A percentile compares a stretch with the other conserved stretches of the same genome.
Evolutionary conservation across 2,329 filamentous ascomycete genomes (phyloP).

Genomic region (Penicillium griseofulvum): DNA sequence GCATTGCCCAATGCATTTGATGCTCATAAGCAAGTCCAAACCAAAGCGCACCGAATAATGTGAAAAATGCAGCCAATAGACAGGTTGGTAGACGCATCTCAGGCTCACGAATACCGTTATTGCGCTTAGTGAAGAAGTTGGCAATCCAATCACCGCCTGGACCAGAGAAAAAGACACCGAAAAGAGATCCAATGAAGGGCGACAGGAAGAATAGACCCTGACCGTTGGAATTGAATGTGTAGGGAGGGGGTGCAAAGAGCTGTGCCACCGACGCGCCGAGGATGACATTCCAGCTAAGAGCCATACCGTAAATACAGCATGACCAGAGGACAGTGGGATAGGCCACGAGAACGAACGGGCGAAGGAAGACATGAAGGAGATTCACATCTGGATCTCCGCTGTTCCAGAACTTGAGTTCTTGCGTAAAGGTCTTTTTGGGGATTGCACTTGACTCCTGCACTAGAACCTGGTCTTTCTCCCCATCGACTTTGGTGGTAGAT

Average conservation of each 20-base stretch:
- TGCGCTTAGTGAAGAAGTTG: conserved; percentile 17
- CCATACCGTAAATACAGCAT: conserved; percentile 24
- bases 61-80: conserved; percentile 24
- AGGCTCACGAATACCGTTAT: conserved; percentile 16
- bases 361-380: conserved; percentile 20
- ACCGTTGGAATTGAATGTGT: conserved; percentile 20
- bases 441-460: conserved; percentile 5
- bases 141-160: conserved; percentile 19
- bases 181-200: conserved; percentile 22
- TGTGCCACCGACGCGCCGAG: conserved; percentile 25
- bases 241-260: conserved; percentile 26
- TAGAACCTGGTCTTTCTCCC: conserved; percentile 8
- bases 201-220: conserved; percentile 28
- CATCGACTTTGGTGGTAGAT: background rate
- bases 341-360: conserved; percentile 20
- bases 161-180: conserved; percentile 23
- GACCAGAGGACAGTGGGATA: conserved; percentile 28
- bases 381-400: conserved; percentile 20
- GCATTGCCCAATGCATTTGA: conserved; percentile 21
- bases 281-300: conserved; percentile 33
- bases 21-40: conserved; percentile 22
- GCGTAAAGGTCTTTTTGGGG: conserved; percentile 1
- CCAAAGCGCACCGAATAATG: conserved; percentile 23
- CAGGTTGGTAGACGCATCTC: conserved; percentile 24
- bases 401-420: conserved; percentile 15